These are phyloP conservation scores for Colletotrichum camelliae DNA, from an alignment of 2,329 filamentous ascomycete genomes.

Conservation along the genomic window DNA sequence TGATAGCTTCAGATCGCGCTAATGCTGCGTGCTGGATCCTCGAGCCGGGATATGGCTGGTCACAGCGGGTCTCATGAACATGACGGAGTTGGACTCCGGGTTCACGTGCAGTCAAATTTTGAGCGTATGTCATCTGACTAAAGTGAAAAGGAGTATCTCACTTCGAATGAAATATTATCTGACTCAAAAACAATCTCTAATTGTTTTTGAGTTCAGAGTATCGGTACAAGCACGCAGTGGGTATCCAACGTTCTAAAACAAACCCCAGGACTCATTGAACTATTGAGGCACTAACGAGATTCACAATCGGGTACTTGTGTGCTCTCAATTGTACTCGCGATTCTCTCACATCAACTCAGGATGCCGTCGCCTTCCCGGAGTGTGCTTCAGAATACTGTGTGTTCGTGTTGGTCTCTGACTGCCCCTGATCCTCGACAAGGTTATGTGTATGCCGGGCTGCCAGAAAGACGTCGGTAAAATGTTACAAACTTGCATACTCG, in stretches of 20 bases:
- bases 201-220: not conserved
- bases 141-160: not conserved
- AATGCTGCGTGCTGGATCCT: not conserved
- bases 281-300: not conserved
- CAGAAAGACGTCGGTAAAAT: not conserved
- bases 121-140: not conserved
- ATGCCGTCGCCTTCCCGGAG: not conserved
- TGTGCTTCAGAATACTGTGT: not conserved
- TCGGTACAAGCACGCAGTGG: not conserved
- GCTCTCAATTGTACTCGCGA: accelerated
- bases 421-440: not conserved
- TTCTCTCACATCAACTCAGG: not conserved
- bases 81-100: not conserved
- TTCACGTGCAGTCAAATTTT: not conserved
- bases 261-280: accelerated
- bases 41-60: not conserved
- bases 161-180: not conserved
- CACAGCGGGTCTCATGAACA: not conserved
- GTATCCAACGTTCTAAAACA: not conserved
- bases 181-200: not conserved
- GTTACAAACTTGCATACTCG: not conserved
- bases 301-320: not conserved
- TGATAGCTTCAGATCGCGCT: not conserved
- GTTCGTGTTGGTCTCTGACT: not conserved
- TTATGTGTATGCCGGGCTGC: not conserved